phyloP scores from a whole-genome alignment of 2,329 filamentous ascomycete genomes.

The Colletotrichum sojae region DNA sequence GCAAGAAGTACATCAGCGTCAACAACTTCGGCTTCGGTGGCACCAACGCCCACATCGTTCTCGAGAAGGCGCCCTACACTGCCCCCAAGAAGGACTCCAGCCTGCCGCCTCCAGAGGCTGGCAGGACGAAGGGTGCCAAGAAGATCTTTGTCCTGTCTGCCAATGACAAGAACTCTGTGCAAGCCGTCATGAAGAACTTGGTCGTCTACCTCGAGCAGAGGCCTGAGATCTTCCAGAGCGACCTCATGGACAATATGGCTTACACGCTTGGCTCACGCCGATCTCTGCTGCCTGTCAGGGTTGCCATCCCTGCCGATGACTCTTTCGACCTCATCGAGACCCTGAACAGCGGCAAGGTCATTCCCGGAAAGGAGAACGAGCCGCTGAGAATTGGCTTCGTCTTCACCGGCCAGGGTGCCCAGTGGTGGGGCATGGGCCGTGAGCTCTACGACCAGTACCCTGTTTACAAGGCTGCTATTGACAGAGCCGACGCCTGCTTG shows the following conservation, averaged over 20 bases:
- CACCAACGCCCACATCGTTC: conserved; percentile 61
- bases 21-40: conserved; percentile 63
- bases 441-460: conserved; percentile 49
- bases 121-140: conserved; percentile 27
- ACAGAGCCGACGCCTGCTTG: conserved; percentile 51
- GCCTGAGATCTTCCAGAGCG: conserved; percentile 58
- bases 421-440: conserved; percentile 45
- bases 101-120: conserved; percentile 10
- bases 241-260: conserved; percentile 51
- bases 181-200: conserved; percentile 49
- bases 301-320: conserved; percentile 47
- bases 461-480: conserved; percentile 52
- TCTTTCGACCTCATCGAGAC: conserved; percentile 42
- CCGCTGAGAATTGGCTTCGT: conserved; percentile 46
- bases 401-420: conserved; percentile 49
- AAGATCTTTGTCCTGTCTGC: conserved; percentile 61
- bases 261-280: conserved; percentile 40
- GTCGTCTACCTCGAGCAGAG: conserved; percentile 58
- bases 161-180: conserved; percentile 53
- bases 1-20: conserved; percentile 65
- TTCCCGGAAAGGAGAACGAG: conserved; percentile 53
- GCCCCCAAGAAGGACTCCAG: conserved; percentile 42
- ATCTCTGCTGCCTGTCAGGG: conserved; percentile 35
- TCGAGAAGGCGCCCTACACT: conserved; percentile 54
- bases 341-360: conserved; percentile 55